Conservation (phyloP, 768 basidiomycete species). For the Cystoderma amianthinum region DNA sequence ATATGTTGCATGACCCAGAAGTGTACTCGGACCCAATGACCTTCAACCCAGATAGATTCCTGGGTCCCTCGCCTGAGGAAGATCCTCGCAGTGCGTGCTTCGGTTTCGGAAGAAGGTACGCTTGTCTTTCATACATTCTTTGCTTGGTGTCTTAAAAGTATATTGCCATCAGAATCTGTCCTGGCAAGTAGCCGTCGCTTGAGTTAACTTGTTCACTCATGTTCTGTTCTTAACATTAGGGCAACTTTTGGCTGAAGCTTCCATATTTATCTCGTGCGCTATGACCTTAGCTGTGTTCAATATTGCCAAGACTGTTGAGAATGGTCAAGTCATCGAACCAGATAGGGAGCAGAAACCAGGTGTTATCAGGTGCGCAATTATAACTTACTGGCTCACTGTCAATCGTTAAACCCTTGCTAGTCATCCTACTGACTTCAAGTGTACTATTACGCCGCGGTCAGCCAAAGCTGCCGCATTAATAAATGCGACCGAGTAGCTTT, state of each 20-base stretch:
- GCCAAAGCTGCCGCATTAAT: slow-evolving; percentile 30
- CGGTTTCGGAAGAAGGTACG: slow-evolving; percentile 51
- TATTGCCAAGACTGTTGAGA: slow-evolving; percentile 20
- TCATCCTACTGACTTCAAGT: slow-evolving; percentile 34
- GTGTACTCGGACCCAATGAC: slow-evolving; percentile 33
- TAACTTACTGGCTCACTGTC: neutral
- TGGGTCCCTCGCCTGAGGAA: slow-evolving; percentile 28
- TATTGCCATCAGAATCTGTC: slow-evolving; percentile 21
- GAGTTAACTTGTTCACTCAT: neutral
- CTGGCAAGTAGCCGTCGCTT: slow-evolving; percentile 16
- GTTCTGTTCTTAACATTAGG: slow-evolving; percentile 16
- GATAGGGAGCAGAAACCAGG: slow-evolving; percentile 34
- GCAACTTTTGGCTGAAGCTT: slow-evolving; percentile 30
- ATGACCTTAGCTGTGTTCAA: slow-evolving; percentile 36
- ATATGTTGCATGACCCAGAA: slow-evolving; percentile 33
- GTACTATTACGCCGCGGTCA: slow-evolving; percentile 32
- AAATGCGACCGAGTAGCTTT: slow-evolving; percentile 16
- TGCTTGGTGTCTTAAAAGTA: neutral
- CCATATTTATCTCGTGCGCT: slow-evolving; percentile 31
- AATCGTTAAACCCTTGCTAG: slow-evolving; percentile 11
- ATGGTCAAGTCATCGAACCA: slow-evolving; percentile 22
- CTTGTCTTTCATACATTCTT: neutral
- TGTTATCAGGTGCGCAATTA: slow-evolving; percentile 31
- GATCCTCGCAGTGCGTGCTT: slow-evolving; percentile 42
- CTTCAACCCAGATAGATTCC: slow-evolving; percentile 43